Base-by-base conservation (phyloP, 148 eudicot species). In the Beta vulgaris region DNA sequence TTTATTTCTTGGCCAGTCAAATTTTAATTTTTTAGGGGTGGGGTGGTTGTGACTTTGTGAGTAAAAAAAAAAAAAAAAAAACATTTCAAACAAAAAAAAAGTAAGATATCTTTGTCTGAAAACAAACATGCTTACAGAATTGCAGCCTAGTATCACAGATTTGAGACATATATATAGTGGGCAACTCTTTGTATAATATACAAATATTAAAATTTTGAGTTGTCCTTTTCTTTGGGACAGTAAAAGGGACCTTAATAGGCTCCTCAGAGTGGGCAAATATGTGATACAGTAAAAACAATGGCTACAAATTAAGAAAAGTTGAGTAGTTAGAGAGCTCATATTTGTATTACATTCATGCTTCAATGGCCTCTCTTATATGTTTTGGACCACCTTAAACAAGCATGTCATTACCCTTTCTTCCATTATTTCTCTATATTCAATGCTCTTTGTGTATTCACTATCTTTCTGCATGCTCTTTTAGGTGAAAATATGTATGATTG, bases 141-240 rank as follows among this genome's bases (percentile, higher is more conserved):
- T 73, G 72, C 67, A 75, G 77, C 76, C 76, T 71, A 74, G 81
- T 79, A 75, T 75, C 79, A 36, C 61, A 81, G 79, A 76, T 67
- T 76, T 74, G 68, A 63, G 75, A 71, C 78, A 76, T 25, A 26
- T 11, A 55, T 57, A 62, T 29, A 11, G 37, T 62, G 54, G 68
- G 79, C 76, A 63, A 79, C 62, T 54, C 49, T 61, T 44, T 68
- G 4, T 1, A 21, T 26, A 8, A 18, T 51, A 42, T 71, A 64
- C 61, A 65, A 40, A 37, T 35, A 54, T 62, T 35, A 28, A 62
- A 43, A 31, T 57, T 54, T 21, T 23, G 51, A 58, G 10, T 42
- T 63, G 81, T 74, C 83, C 73, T 73, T 70, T 76, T 63, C 72
- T 49, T 69, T 69, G 78, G 72, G 51, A 73, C 78, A 39, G 34